Conservation (phyloP, 495 filamentous ascomycete genomes). For the Aspergillus nanangensis region DNA sequence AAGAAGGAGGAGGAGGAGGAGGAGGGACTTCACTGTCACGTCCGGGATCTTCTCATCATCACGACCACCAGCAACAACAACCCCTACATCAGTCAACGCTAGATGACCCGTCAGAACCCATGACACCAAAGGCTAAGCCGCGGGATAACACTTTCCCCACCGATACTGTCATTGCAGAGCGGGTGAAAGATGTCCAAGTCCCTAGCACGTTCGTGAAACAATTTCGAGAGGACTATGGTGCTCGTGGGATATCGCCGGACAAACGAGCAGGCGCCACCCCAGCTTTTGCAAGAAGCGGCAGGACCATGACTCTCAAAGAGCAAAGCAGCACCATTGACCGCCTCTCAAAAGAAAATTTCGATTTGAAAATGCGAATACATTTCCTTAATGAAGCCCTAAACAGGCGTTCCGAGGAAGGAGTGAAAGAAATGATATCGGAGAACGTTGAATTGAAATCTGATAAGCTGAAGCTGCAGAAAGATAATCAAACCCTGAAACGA, state of each 20-base stretch:
- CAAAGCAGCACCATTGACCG: conserved; percentile 95
- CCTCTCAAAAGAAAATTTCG: conserved; percentile 90
- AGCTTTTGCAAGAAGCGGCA: conserved; percentile 57
- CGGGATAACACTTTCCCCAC: conserved; percentile 57
- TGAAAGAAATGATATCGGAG: conserved; percentile 95
- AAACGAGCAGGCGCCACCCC: conserved; percentile 50
- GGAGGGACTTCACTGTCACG: conserved; percentile 35
- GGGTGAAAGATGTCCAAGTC: conserved; percentile 82
- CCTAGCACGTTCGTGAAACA: conserved; percentile 84
- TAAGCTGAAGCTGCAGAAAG: conserved; percentile 79
- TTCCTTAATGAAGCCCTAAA: conserved; percentile 91
- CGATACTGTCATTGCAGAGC: conserved; percentile 84
- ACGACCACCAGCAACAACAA: conserved; percentile 2
- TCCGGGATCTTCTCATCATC: conserved; percentile 12
- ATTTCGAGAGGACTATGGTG: conserved; percentile 61
- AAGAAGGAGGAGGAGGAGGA: too few relatives aligned
- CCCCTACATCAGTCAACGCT: conserved; percentile 30
- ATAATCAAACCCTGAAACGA: conserved; percentile 74
- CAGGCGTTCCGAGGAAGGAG: conserved; percentile 89
- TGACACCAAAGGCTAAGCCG: conserved; percentile 46
- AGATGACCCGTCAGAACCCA: conserved; percentile 25
- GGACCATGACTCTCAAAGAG: conserved; percentile 89
- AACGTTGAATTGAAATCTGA: conserved; percentile 93
- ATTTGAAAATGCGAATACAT: conserved; percentile 95
- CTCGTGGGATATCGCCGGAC: conserved; percentile 49